These are phyloP conservation scores for Rubia occidens DNA, from an alignment of 305 asterid species.

Conservation along the genomic window DNA sequence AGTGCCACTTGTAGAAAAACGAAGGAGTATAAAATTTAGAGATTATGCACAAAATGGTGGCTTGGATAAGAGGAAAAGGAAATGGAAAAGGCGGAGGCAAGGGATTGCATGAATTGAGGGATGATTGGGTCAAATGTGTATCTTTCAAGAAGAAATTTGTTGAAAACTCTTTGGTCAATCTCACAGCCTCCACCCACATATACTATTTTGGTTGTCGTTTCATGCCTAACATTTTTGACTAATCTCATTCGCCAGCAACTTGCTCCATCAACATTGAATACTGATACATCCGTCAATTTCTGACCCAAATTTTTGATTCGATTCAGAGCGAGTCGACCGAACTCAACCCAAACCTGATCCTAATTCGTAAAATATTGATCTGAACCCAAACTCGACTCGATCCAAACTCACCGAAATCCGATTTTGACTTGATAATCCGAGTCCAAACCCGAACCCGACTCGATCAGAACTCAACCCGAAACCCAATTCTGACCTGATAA, in stretches of 20 bases:
- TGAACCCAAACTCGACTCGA: too few species aligned
- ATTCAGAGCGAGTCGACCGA: too few species aligned
- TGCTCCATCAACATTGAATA: background rate
- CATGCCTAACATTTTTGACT: background rate
- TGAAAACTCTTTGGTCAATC: background rate
- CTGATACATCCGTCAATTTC: too few species aligned
- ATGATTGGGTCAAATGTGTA: slow-evolving; percentile 3
- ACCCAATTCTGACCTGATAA: too few species aligned
- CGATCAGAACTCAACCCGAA: too few species aligned
- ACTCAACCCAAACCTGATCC: too few species aligned
- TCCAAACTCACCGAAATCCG: too few species aligned
- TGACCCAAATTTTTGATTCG: too few species aligned
- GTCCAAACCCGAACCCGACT: too few species aligned
- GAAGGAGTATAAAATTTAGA: background rate
- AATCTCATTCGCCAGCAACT: background rate
- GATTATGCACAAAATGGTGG: background rate
- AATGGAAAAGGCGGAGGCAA: background rate
- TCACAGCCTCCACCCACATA: background rate
- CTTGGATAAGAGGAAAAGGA: background rate
- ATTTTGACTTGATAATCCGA: too few species aligned
- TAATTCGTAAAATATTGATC: too few species aligned
- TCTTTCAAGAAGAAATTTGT: background rate
- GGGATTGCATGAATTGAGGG: slow-evolving; percentile 14
- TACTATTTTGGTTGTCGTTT: slow-evolving; percentile 5
- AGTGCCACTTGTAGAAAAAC: too few species aligned